Conservation (phyloP, 495 filamentous ascomycete species). For the Pseudoneurospora amorphoporcata region DNA sequence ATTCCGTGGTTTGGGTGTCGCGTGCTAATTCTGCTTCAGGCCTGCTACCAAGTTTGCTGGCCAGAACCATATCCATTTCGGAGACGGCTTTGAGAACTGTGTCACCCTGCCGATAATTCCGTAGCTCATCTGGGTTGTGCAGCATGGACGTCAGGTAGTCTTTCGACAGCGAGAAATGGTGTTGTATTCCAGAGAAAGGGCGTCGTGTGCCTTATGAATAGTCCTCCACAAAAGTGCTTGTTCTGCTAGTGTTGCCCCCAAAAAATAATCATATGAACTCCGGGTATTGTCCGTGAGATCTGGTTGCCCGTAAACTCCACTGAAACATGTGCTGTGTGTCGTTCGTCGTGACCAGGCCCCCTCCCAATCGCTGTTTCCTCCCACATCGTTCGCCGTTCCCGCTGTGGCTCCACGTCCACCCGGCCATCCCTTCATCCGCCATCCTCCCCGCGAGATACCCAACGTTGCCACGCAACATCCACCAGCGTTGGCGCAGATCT, state of each 20-base stretch:
- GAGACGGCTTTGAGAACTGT: constrained; percentile 39
- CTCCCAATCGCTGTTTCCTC: background rate
- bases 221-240: background rate
- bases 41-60: constrained; percentile 38
- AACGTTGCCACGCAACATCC: background rate
- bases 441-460: background rate
- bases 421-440: background rate
- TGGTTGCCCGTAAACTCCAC: background rate
- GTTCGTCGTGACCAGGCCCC: background rate
- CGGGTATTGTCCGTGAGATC: background rate
- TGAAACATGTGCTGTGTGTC: background rate
- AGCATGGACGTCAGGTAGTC: background rate
- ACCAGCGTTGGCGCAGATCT: background rate
- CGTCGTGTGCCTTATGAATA: background rate
- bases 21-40: constrained; percentile 11
- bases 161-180: background rate
- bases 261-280: background rate
- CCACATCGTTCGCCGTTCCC: background rate
- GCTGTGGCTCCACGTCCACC: background rate
- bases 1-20: background rate
- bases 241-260: background rate
- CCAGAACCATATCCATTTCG: constrained; percentile 48
- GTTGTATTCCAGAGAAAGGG: background rate
- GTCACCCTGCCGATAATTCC: constrained; percentile 48
- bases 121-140: background rate